Evolutionary conservation across 2,329 filamentous ascomycete genomes (phyloP).

Genomic region (Phaeosphaeria sp.): DNA sequence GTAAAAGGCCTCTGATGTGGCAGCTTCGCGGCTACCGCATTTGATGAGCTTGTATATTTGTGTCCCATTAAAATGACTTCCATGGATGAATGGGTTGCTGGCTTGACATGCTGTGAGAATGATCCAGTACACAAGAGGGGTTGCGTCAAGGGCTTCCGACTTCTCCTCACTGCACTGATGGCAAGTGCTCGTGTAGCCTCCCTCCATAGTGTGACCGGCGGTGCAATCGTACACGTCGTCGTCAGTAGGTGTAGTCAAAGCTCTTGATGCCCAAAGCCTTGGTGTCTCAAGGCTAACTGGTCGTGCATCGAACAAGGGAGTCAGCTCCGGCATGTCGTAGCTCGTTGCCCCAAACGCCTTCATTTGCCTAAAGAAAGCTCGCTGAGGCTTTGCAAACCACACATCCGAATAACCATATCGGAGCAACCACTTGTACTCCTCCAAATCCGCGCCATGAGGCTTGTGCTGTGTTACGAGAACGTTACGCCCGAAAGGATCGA

Average conservation of each 20-base stretch:
- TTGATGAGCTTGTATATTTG: conserved; percentile 40
- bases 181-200: conserved; percentile 23
- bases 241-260: conserved; percentile 37
- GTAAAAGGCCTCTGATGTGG: conserved; percentile 38
- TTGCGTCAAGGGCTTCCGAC: conserved; percentile 30
- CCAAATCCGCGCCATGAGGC: conserved; percentile 32
- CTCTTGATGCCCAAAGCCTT: conserved; percentile 37
- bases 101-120: conserved; percentile 35
- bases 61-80: conserved; percentile 19
- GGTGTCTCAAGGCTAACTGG: conserved; percentile 32
- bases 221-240: conserved; percentile 37
- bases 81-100: conserved; percentile 16
- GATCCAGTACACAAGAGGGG: conserved; percentile 33
- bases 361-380: conserved; percentile 18
- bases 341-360: conserved; percentile 5
- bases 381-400: conserved; percentile 41
- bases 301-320: conserved; percentile 16
- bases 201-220: conserved; percentile 19
- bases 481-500: conserved; percentile 35
- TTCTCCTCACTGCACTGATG: conserved; percentile 36
- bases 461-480: conserved; percentile 30
- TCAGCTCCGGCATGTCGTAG: conserved; percentile 18
- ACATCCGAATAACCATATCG: conserved; percentile 28
- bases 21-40: conserved; percentile 43
- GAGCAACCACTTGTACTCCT: conserved; percentile 39